Evolutionary conservation across 1,284 basidiomycete genomes (phyloP), one percentile per base, ranked within the genome.

Genomic region (Sporisorium sorghi): DNA sequence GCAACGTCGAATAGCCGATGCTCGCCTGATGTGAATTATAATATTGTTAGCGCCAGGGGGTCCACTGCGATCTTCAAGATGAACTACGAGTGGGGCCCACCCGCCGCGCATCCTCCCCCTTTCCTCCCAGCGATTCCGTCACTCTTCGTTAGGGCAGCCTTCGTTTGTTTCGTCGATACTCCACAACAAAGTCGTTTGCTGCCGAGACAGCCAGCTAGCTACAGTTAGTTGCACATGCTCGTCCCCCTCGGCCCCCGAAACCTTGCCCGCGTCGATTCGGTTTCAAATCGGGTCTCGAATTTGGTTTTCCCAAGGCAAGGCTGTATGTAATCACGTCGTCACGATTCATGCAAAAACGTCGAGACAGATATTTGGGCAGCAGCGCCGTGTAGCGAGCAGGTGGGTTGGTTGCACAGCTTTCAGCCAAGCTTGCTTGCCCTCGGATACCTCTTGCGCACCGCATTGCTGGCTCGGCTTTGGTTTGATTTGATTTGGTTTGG

Each of bases 301-400:
- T 30, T 52, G 26, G 6, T 21, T 17, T 28, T 30, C n/a, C 12
- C 12, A 43, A 24, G 10, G 42, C 11, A 23, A 43, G n/a, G n/a
- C n/a, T 23, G 35, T 7, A 51, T 33, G 28, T n/a, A 30, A 19
- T 24, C 39, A 47, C 43, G 37, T 59, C 57, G 51, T 67, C 58
- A 60, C 43, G 53, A 53, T 57, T 67, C 64, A 67, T 60, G 64
- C 64, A 56, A 58, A n/a, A 43, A 32, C 19, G 28, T 35, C 17
- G 28, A 28, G 49, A 39, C 28, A 35, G 8, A 5, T 42, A 10
- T 30, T 23, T 24, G 3, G 52, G 52, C 52, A 43, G 32, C 19
- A 21, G 52, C n/a, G 17, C 52, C 42, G 52, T 54, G 52, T 30
- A 5, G 7, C 19, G 30, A 30, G 17, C 11, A 5, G 14, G 26